Conservation (phyloP, 2,329 filamentous ascomycete genomes). For the Rhexocercosporidium sp. region DNA sequence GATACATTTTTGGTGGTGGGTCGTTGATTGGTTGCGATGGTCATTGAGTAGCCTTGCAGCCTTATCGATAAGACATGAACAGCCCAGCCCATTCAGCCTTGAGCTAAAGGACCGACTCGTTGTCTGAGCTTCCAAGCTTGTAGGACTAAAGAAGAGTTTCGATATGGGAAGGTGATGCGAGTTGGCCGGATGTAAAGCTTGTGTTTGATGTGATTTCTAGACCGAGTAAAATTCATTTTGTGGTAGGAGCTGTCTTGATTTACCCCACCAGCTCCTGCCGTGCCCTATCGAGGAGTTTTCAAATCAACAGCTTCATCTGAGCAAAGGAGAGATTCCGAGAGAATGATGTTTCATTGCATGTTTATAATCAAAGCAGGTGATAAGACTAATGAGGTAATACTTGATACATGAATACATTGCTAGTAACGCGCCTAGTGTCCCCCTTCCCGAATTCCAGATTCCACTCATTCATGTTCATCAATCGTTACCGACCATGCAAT, state of each 20-base stretch:
- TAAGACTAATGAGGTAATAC: too few species aligned
- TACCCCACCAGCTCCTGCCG: neutral
- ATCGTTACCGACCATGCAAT: neutral
- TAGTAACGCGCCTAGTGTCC: neutral
- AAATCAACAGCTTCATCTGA: neutral
- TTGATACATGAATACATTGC: neutral
- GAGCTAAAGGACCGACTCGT: neutral
- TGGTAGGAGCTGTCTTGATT: too few species aligned
- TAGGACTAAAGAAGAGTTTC: too few species aligned
- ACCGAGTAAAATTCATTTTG: too few species aligned
- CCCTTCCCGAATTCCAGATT: neutral
- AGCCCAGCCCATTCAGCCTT: neutral
- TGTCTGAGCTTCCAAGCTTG: too few species aligned
- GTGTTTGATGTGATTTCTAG: too few species aligned
- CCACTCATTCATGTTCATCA: neutral
- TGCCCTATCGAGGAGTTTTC: too few species aligned
- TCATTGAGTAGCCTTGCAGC: neutral
- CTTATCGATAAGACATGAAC: constrained; percentile 6
- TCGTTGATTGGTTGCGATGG: neutral
- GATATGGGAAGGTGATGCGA: too few species aligned
- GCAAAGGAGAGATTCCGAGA: too few species aligned
- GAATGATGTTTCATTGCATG: too few species aligned
- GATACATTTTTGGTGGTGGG: neutral
- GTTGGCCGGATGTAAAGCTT: too few species aligned
- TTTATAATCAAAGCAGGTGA: too few species aligned